Conservation (phyloP, 2,329 filamentous ascomycete genomes). For the Capronia epimyces region DNA sequence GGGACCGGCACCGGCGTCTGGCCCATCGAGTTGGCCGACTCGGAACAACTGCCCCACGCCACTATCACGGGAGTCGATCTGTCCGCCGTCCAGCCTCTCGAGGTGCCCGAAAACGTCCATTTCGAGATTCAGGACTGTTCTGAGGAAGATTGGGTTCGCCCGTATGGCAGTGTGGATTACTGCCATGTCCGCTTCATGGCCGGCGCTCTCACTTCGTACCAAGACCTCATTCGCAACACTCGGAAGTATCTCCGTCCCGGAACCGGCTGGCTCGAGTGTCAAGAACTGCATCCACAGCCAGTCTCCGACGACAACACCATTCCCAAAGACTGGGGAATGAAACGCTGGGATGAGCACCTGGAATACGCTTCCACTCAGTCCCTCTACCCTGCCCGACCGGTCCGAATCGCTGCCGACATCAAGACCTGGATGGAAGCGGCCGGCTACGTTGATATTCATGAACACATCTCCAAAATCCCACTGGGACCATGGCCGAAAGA, state of each 20-base stretch:
- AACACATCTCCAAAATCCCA: constrained; percentile 50
- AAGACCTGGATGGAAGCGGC: constrained; percentile 52
- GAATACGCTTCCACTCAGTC: constrained; percentile 43
- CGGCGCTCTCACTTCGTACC: constrained; percentile 55
- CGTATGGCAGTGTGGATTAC: constrained; percentile 50
- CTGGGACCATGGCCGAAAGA: constrained; percentile 50
- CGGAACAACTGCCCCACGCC: constrained; percentile 51
- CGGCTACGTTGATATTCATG: constrained; percentile 54
- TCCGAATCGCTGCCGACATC: constrained; percentile 50
- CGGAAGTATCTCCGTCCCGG: constrained; percentile 53
- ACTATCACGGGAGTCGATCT: constrained; percentile 60
- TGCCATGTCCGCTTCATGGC: constrained; percentile 56
- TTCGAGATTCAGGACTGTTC: constrained; percentile 67
- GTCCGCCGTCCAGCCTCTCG: constrained; percentile 60
- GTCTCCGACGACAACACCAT: constrained; percentile 53
- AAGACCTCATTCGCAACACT: constrained; percentile 49
- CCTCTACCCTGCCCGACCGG: constrained; percentile 41
- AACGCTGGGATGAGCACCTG: constrained; percentile 46
- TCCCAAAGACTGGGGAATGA: constrained; percentile 43
- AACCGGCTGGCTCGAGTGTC: constrained; percentile 43
- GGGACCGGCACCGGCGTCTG: constrained; percentile 61
- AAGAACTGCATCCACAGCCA: constrained; percentile 43
- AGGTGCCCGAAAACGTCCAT: constrained; percentile 66
- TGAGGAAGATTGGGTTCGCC: constrained; percentile 56
- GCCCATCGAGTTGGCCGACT: constrained; percentile 60